Evolutionary conservation across 176 grass and related monocot species (phyloP).

Genomic region (Oryza glumipatula): DNA sequence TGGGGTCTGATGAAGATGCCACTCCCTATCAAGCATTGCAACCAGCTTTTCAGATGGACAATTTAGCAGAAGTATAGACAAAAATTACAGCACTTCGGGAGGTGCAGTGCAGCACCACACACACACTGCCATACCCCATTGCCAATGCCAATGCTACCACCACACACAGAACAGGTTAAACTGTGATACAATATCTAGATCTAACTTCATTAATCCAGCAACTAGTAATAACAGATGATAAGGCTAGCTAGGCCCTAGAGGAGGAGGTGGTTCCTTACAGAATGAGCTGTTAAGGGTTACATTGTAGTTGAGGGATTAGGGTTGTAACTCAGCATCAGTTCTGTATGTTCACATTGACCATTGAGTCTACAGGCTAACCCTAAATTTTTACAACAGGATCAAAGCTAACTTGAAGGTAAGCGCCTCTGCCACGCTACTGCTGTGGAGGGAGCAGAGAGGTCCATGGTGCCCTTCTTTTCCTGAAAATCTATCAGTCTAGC

Average conservation of each 20-base stretch:
- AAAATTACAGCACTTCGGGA: conserved; percentile 41
- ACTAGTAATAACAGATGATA: conserved; percentile 27
- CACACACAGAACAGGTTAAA: conserved; percentile 18
- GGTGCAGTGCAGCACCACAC: conserved; percentile 23
- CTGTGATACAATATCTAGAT: conserved; percentile 38
- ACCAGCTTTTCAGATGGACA: conserved; percentile 28
- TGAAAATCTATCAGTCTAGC: conserved; percentile 43
- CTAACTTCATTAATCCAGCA: conserved; percentile 35
- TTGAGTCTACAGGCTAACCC: conserved; percentile 44
- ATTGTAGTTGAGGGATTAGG: conserved; percentile 39
- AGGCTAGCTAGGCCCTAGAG: conserved; percentile 37
- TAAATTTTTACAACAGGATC: conserved; percentile 52
- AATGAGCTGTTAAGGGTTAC: conserved; percentile 53
- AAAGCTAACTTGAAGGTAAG: conserved; percentile 31
- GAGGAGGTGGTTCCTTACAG: conserved; percentile 28
- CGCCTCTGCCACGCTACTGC: conserved; percentile 33
- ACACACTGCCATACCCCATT: not conserved
- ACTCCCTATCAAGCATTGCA: conserved; percentile 29
- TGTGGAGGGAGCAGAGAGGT: conserved; percentile 38
- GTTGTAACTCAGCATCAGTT: conserved; percentile 53
- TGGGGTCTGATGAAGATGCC: conserved; percentile 26
- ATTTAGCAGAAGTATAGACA: not conserved
- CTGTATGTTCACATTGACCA: conserved; percentile 44
- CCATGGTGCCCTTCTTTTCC: conserved; percentile 17
- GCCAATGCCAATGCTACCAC: not conserved